Percentiles rank a stretch among this genome's conserved stretches.
phyloP scores from a whole-genome alignment of 2,329 filamentous ascomycete species.

The Gnomoniopsis smithogilvyi region DNA sequence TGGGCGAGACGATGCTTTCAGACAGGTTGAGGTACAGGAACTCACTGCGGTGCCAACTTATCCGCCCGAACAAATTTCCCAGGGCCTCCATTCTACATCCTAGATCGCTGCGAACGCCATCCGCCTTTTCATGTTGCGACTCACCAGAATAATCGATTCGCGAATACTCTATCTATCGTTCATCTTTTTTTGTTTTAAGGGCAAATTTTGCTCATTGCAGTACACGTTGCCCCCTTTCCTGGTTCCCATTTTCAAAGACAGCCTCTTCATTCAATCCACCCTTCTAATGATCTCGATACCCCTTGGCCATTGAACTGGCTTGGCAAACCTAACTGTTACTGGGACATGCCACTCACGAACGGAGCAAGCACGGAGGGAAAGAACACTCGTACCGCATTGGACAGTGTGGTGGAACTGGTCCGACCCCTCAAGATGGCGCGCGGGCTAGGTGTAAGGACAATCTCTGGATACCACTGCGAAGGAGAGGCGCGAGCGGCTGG shows the following conservation, averaged over 20 bases:
- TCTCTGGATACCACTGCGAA: constrained; percentile 8
- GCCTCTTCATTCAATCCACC: not conserved
- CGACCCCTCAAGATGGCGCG: not conserved
- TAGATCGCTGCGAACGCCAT: not conserved
- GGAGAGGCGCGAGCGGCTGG: not conserved
- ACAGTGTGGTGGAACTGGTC: not conserved
- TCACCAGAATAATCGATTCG: not conserved
- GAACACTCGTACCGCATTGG: not conserved
- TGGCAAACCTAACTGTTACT: not conserved
- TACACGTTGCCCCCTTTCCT: not conserved
- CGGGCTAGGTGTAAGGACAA: not conserved
- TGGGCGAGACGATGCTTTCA: not conserved
- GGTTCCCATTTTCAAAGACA: not conserved
- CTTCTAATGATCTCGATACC: constrained; percentile 3
- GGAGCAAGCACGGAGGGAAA: constrained; percentile 1
- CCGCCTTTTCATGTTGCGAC: not conserved
- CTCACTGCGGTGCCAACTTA: not conserved
- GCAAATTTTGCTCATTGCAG: not conserved
- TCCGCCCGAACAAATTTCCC: not conserved
- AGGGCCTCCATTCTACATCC: not conserved
- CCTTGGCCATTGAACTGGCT: not conserved
- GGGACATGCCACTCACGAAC: not conserved
- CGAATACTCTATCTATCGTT: constrained; percentile 1
- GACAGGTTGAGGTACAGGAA: not conserved
- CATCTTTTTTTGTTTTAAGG: not conserved